A percentile compares a stretch with the other conserved stretches of the same genome.
phyloP scores from a whole-genome alignment of 140 eudicot genomes.

The Erigeron philadelphicus region DNA sequence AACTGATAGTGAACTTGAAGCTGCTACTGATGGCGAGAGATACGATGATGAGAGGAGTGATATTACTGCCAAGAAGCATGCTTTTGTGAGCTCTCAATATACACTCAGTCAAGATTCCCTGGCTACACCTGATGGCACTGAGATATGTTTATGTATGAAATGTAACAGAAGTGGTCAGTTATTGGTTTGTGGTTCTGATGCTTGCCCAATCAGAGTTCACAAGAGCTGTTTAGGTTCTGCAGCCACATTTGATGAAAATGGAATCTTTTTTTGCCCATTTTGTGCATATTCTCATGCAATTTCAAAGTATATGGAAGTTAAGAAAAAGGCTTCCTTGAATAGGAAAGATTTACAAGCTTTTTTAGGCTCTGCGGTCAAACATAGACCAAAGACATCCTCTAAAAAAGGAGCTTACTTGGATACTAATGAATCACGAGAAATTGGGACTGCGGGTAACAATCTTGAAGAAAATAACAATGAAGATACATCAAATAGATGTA shows the following conservation, averaged over 20 bases:
- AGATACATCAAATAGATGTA: conserved; percentile 11
- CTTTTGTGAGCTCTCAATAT: conserved; percentile 42
- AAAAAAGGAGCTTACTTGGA: conserved; percentile 17
- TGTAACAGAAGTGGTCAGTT: conserved; percentile 54
- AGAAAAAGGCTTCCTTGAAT: conserved; percentile 47
- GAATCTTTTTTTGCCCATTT: conserved; percentile 69
- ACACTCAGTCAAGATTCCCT: conserved; percentile 46
- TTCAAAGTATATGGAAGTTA: conserved; percentile 47
- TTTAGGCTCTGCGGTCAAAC: conserved; percentile 26
- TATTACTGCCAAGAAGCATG: conserved; percentile 35
- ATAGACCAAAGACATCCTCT: conserved; percentile 21
- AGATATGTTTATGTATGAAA: conserved; percentile 50
- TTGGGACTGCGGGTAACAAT: conserved; percentile 22
- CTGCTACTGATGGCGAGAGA: background rate
- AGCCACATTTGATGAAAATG: conserved; percentile 41
- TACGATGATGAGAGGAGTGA: conserved; percentile 22
- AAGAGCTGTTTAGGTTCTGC: conserved; percentile 57
- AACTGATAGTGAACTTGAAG: conserved; percentile 1
- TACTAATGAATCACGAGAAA: conserved; percentile 20
- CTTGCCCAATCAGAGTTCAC: conserved; percentile 61
- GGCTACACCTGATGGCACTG: conserved; percentile 38
- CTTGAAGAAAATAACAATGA: conserved; percentile 24
- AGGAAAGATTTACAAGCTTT: conserved; percentile 53
- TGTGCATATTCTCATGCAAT: conserved; percentile 75
- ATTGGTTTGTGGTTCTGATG: conserved; percentile 49